Conservation (phyloP, 202 grass and related monocot genomes). For the Schoenoplectus tabernaemontani region DNA sequence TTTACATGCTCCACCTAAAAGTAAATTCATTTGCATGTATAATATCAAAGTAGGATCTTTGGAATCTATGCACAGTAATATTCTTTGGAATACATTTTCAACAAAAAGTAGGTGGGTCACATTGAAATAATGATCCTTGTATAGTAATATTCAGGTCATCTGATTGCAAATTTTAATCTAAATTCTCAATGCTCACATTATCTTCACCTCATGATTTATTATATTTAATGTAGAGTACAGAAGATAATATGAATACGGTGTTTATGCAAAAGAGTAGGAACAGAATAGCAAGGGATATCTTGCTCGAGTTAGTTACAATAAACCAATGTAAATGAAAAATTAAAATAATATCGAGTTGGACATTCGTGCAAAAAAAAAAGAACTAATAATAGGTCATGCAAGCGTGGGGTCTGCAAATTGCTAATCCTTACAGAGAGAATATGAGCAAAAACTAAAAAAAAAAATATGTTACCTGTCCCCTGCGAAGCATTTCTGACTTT, state of each 20-base stretch:
- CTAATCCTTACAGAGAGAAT: background rate
- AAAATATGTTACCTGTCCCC: slow-evolving; percentile 76
- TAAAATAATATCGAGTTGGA: background rate
- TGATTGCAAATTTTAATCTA: no score
- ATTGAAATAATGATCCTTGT: no score
- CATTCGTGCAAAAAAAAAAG: background rate
- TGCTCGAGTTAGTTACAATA: background rate
- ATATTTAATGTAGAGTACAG: background rate
- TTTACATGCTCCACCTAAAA: slow-evolving; percentile 93
- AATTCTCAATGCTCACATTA: no score
- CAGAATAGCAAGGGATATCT: background rate
- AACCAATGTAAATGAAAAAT: slow-evolving; percentile 18
- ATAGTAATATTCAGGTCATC: no score
- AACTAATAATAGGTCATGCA: background rate
- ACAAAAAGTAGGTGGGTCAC: slow-evolving; percentile 15
- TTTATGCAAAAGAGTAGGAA: background rate
- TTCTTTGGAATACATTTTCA: background rate
- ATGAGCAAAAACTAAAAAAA: no score
- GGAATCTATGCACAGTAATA: slow-evolving; percentile 1
- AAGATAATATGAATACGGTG: background rate
- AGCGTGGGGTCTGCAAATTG: background rate
- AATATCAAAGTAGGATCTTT: background rate
- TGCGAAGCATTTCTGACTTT: slow-evolving; percentile 99
- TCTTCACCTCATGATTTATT: background rate
- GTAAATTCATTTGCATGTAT: background rate